These are phyloP conservation scores for Phlebiopsis flavidoalba DNA, from an alignment of 768 basidiomycete species.

Conservation along the genomic window DNA sequence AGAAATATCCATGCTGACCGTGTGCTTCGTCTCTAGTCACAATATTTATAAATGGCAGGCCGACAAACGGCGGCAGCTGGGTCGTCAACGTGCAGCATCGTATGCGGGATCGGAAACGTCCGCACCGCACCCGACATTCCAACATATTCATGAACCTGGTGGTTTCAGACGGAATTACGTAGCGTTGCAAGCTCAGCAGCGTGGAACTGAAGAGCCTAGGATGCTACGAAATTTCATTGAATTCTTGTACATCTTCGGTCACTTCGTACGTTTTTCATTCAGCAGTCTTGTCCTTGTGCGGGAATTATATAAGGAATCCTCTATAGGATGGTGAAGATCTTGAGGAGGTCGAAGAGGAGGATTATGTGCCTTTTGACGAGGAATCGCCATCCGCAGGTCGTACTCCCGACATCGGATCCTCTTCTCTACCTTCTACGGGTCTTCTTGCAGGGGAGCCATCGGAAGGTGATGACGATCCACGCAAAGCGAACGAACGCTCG, in stretches of 20 bases:
- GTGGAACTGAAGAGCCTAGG: constrained; percentile 43
- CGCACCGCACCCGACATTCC: constrained; percentile 69
- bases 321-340: constrained; percentile 78
- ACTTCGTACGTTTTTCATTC: constrained; percentile 65
- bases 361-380: constrained; percentile 33
- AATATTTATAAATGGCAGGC: constrained; percentile 95
- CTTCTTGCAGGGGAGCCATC: neutral
- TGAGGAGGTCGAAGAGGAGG: constrained; percentile 57
- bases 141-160: constrained; percentile 93
- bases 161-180: constrained; percentile 92
- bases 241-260: constrained; percentile 91
- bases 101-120: constrained; percentile 51
- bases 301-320: neutral
- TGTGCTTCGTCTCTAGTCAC: constrained; percentile 49
- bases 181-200: constrained; percentile 62
- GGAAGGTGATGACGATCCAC: constrained; percentile 1
- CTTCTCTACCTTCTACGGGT: neutral
- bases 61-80: constrained; percentile 57
- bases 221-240: constrained; percentile 86
- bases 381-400: constrained; percentile 9
- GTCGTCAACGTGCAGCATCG: constrained; percentile 65
- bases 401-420: constrained; percentile 5
- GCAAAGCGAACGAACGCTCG: constrained; percentile 42
- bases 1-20: constrained; percentile 2
- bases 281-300: too few species aligned